Evolutionary conservation across 192 early-diverging fungal species (phyloP).

Genomic region (Coemansia sp.): DNA sequence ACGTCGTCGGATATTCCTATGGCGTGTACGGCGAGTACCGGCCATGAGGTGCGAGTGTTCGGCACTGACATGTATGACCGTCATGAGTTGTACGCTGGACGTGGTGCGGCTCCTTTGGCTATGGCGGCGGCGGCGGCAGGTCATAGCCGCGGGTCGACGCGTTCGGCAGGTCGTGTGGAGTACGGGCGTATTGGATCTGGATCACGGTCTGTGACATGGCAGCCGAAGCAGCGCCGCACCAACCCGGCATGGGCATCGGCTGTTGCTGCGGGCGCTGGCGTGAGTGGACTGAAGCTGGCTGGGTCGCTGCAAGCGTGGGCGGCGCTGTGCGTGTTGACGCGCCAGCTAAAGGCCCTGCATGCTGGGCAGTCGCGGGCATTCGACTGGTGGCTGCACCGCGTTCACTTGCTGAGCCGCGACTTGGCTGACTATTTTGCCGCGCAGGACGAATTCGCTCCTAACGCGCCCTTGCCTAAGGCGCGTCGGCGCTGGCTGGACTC

Average conservation of each 20-base stretch:
- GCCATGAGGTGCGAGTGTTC: constrained; percentile 39
- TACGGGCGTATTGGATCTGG: constrained; percentile 22
- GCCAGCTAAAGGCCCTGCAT: constrained; percentile 41
- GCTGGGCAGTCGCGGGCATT: constrained; percentile 16
- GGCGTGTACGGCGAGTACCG: constrained; percentile 11
- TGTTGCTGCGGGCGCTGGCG: constrained; percentile 17
- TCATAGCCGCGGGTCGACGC: neutral
- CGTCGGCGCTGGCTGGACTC: constrained; percentile 33
- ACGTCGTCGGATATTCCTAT: constrained; percentile 27
- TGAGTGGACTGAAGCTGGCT: constrained; percentile 24
- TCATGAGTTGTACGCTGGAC: constrained; percentile 30
- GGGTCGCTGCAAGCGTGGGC: constrained; percentile 49
- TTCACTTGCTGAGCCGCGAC: constrained; percentile 42
- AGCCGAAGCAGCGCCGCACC: constrained; percentile 32
- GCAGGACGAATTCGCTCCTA: constrained; percentile 26
- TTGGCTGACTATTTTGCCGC: constrained; percentile 50
- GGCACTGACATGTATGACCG: constrained; percentile 31
- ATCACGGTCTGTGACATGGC: constrained; percentile 26
- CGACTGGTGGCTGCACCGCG: constrained; percentile 55
- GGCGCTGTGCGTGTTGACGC: constrained; percentile 36
- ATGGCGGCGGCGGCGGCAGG: constrained; percentile 44
- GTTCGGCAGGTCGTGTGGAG: constrained; percentile 10
- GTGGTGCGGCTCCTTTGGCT: constrained; percentile 42
- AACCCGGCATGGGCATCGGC: constrained; percentile 39
- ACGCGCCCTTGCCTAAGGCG: constrained; percentile 3